Conservation (phyloP, 2,329 filamentous ascomycete species). For the Cytospora piceae region DNA sequence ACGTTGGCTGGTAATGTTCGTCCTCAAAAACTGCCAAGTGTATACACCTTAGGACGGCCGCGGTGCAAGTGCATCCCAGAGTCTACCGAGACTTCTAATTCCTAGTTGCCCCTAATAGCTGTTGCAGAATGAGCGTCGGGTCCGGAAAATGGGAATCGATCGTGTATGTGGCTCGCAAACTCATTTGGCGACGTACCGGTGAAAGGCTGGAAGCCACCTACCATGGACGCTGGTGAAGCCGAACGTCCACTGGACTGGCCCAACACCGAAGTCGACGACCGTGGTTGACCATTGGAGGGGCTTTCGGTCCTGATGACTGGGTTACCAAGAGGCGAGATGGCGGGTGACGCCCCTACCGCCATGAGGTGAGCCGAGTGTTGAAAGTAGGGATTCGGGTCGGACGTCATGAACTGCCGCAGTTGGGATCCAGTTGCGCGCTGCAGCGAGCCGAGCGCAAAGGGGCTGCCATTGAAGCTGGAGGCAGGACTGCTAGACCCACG, state of each 20-base stretch:
- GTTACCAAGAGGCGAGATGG: constrained; percentile 40
- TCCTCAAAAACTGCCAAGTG: constrained; percentile 9
- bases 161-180: constrained; percentile 46
- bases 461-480: constrained; percentile 45
- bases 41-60: neutral
- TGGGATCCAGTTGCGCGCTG: constrained; percentile 44
- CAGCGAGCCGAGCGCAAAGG: constrained; percentile 37
- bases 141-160: constrained; percentile 54
- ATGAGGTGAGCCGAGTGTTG: constrained; percentile 36
- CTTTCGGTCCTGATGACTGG: constrained; percentile 38
- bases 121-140: constrained; percentile 54
- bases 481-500: constrained; percentile 42
- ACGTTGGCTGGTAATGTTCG: neutral
- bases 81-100: constrained; percentile 18
- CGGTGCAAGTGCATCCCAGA: constrained; percentile 10
- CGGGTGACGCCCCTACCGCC: constrained; percentile 40
- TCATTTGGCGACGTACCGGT: constrained; percentile 52
- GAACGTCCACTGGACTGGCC: constrained; percentile 44
- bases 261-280: constrained; percentile 32
- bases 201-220: constrained; percentile 49
- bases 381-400: constrained; percentile 43
- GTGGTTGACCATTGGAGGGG: constrained; percentile 36
- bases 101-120: constrained; percentile 47
- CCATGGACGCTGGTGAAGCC: constrained; percentile 50
- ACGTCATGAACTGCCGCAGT: constrained; percentile 48